phyloP scores from a whole-genome alignment of 2,329 filamentous ascomycete genomes.

The Chaetomiaceae sp. region DNA sequence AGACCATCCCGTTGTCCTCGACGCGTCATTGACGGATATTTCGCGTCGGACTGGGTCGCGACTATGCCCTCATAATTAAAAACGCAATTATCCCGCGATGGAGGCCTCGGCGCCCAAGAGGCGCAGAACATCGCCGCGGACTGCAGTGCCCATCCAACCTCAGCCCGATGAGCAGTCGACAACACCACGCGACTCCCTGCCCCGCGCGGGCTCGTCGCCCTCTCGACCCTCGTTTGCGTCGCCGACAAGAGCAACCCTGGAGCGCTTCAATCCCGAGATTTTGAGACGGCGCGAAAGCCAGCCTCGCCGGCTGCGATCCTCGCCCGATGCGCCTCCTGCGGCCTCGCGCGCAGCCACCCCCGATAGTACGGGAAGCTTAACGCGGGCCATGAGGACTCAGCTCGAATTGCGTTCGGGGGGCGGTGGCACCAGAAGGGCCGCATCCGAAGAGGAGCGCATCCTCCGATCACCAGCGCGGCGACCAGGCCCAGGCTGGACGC shows the following conservation, averaged over 20 bases:
- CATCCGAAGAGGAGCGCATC: slow-evolving; percentile 6
- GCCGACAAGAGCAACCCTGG: slow-evolving; percentile 61
- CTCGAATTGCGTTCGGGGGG: slow-evolving; percentile 28
- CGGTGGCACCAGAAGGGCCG: not conserved
- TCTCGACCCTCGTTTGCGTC: slow-evolving; percentile 58
- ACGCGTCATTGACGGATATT: slow-evolving; percentile 19
- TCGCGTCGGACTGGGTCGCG: slow-evolving; percentile 3
- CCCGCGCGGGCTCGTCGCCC: slow-evolving; percentile 26
- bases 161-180: slow-evolving; percentile 19
- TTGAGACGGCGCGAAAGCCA: slow-evolving; percentile 41
- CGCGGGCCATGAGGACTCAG: slow-evolving; percentile 28
- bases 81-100: slow-evolving; percentile 33
- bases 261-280: slow-evolving; percentile 57
- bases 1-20: slow-evolving; percentile 1
- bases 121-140: slow-evolving; percentile 57
- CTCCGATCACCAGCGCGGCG: slow-evolving; percentile 29
- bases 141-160: slow-evolving; percentile 39
- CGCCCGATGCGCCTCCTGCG: slow-evolving; percentile 14
- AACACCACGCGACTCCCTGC: slow-evolving; percentile 34
- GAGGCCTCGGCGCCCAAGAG: slow-evolving; percentile 59
- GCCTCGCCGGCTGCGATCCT: slow-evolving; percentile 20
- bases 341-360: slow-evolving; percentile 22
- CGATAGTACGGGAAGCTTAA: slow-evolving; percentile 19
- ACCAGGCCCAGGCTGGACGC: slow-evolving; percentile 33
- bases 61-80: slow-evolving; percentile 17